Evolutionary conservation across 768 basidiomycete genomes (phyloP).

Genomic region (Termitomyces sp.): DNA sequence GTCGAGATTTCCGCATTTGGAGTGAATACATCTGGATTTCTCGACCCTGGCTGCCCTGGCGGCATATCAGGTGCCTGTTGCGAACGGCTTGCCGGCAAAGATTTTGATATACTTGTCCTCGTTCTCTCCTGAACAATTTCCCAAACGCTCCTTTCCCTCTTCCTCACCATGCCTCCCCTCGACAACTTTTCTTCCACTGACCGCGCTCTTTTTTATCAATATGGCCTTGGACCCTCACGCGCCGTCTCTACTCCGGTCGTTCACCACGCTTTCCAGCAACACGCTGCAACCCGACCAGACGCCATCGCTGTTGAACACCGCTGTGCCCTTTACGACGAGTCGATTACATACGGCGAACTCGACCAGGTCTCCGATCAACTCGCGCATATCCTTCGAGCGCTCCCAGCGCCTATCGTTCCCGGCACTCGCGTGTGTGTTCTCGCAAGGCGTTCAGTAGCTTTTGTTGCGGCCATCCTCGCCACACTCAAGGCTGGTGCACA

Average conservation of each 20-base stretch:
- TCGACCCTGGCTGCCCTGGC: conserved; percentile 6
- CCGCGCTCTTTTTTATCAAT: conserved; percentile 40
- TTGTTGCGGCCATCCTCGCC: conserved; percentile 52
- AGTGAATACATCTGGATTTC: not conserved
- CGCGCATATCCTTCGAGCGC: conserved; percentile 38
- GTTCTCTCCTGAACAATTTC: not conserved
- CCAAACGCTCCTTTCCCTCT: conserved; percentile 1
- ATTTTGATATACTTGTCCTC: conserved; percentile 5
- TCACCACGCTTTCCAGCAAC: conserved; percentile 53
- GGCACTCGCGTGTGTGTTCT: conserved; percentile 55
- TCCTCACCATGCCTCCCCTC: conserved; percentile 7
- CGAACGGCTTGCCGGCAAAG: conserved; percentile 6
- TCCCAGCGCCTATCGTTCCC: conserved; percentile 34
- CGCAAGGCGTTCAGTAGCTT: conserved; percentile 49
- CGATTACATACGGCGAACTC: conserved; percentile 49
- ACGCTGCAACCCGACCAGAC: conserved; percentile 39
- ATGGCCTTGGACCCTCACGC: conserved; percentile 39
- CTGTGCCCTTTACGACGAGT: conserved; percentile 24
- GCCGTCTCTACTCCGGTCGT: conserved; percentile 42
- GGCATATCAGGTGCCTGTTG: conserved; percentile 8
- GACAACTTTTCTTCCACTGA: conserved; percentile 31
- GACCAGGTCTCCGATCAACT: conserved; percentile 46
- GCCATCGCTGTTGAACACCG: conserved; percentile 49
- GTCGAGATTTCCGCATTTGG: conserved; percentile 7
- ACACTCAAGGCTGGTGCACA: conserved; percentile 56